Percentiles rank a stretch among this genome's conserved stretches.
Conservation (phyloP, 2,329 filamentous ascomycete genomes). For the Neopestalotiopsis clavispora region DNA sequence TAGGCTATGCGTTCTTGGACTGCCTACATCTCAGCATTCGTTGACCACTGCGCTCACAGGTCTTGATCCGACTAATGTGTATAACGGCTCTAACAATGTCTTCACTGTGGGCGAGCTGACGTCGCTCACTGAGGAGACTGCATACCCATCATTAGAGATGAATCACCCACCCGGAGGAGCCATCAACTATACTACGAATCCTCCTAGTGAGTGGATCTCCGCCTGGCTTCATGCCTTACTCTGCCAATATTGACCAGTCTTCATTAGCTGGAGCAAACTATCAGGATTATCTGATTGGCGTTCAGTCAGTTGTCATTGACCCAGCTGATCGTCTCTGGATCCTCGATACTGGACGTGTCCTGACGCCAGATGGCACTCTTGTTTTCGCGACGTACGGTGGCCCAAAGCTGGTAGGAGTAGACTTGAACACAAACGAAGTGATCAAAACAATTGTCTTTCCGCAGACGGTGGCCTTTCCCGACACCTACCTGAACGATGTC, state of each 20-base stretch:
- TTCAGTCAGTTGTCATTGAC: conserved; percentile 58
- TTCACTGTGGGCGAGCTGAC: conserved; percentile 48
- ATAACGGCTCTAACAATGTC: conserved; percentile 33
- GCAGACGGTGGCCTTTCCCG: conserved; percentile 45
- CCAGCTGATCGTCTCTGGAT: conserved; percentile 55
- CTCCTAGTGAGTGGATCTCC: conserved; percentile 8
- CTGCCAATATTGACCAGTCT: neutral
- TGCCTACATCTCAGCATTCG: neutral
- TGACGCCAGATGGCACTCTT: conserved; percentile 46
- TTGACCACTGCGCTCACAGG: conserved; percentile 30
- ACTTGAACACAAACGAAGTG: conserved; percentile 48
- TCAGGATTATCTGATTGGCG: conserved; percentile 53
- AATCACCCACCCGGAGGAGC: conserved; percentile 45
- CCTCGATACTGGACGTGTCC: conserved; percentile 50
- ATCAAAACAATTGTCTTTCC: conserved; percentile 48
- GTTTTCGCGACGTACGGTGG: conserved; percentile 50
- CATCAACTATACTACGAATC: conserved; percentile 8
- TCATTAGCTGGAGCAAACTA: conserved; percentile 46
- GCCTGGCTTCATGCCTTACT: neutral
- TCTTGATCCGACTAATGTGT: conserved; percentile 52
- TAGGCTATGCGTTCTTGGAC: conserved; percentile 4
- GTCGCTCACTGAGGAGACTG: conserved; percentile 26
- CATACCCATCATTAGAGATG: conserved; percentile 35
- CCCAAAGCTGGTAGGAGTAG: conserved; percentile 54
- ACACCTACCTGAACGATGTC: conserved; percentile 58